Evolutionary conservation across 2,329 filamentous ascomycete species (phyloP), one percentile per base, ranked within the genome.

Genomic region (Phialemonium atrogriseum): DNA sequence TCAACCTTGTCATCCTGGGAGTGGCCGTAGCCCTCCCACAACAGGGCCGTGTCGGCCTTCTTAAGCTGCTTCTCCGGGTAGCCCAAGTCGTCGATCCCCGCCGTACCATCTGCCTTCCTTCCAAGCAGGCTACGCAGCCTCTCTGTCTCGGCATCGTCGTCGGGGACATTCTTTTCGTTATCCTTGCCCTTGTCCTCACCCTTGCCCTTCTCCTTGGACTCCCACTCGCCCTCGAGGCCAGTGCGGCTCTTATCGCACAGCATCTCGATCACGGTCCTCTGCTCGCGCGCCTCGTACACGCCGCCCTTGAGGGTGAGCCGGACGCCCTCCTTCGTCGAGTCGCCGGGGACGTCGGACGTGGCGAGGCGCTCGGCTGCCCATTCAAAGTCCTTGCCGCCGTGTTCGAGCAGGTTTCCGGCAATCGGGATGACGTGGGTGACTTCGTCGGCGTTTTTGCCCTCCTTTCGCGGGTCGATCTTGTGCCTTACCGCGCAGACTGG

Each of bases 261-360:
- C 45, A 96, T 87, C 48, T 94, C 84, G 33, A 96, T 73, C 8
- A 94, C 70, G 4, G 87, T 84, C 48, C 76, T 78, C 55, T 93
- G 83, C 37, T 73, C 63, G 17, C 60, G 59, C 33, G 67, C 62
- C 32, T 68, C 59, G 39, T 70, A 64, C 27, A 60, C 66, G 10
- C 75, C 73, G n/a, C 77, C 77, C 36, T 68, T 63, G 30, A 94
- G 55, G 38, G 80, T 74, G 1, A 91, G 54, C 11, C 77, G 69
- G 9, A 94, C 48, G 2, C 89, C 88, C 44, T 91, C 77, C 39
- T 75, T 77, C 14, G 74, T 66, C 4, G 71, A 61, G 49, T 89
- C 82, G 2, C 70, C 59, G 42, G 77, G 68, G 10, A 76, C 74
- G 36, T 74, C 67, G 34, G 75, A 77, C 31, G 68, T 65, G 45